These are phyloP conservation scores for Corymbia maculata DNA, from an alignment of 345 rosid species.

Conservation along the genomic window DNA sequence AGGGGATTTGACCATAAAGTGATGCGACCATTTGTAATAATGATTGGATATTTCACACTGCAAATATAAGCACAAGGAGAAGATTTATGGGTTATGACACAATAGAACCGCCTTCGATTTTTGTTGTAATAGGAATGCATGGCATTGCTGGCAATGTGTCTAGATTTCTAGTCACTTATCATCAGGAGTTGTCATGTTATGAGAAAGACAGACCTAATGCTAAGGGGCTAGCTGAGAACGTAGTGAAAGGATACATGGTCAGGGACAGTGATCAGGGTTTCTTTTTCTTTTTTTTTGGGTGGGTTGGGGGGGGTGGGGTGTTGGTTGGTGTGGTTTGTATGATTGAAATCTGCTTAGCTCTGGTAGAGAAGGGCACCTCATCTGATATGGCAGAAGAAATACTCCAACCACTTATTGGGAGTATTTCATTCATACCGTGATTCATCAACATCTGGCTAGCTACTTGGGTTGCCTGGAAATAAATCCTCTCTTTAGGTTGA, in stretches of 20 bases:
- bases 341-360: background rate
- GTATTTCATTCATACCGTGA: background rate
- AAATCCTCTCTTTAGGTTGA: background rate
- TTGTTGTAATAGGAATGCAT: background rate
- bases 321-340: background rate
- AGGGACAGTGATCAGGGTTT: background rate
- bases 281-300: rapidly evolving
- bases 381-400: background rate
- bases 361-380: background rate
- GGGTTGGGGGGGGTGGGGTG: background rate
- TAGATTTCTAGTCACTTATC: background rate
- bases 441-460: background rate
- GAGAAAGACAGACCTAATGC: background rate
- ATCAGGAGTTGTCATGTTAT: background rate
- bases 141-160: background rate
- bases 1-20: background rate
- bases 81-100: background rate
- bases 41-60: background rate
- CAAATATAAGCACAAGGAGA: background rate
- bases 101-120: background rate
- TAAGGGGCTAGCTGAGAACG: background rate
- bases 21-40: background rate
- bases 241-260: background rate
- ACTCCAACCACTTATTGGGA: background rate
- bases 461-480: background rate